These are phyloP conservation scores for Debaryomycetaceae sp. DNA, from an alignment of 1,139 yeast species.

Conservation along the genomic window DNA sequence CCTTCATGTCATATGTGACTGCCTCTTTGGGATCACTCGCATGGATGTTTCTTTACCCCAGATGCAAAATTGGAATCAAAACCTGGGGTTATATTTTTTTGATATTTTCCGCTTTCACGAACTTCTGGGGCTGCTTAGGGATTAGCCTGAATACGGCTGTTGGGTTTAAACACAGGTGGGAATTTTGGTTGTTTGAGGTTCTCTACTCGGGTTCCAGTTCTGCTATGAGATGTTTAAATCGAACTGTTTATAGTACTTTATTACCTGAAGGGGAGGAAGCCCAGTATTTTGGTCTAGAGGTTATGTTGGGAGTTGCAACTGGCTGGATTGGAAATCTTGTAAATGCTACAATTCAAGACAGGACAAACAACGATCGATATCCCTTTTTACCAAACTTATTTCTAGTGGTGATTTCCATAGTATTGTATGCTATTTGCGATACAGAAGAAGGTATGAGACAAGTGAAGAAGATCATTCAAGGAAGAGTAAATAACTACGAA, in stretches of 20 bases:
- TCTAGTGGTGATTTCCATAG: conserved; percentile 23
- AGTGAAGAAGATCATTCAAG: conserved; percentile 11
- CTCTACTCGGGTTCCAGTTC: conserved; percentile 34
- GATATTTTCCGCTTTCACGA: conserved; percentile 27
- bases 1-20: conserved; percentile 34
- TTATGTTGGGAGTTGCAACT: conserved; percentile 41
- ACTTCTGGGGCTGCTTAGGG: conserved; percentile 46
- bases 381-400: conserved; percentile 41
- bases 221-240: conserved; percentile 35
- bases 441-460: conserved; percentile 33
- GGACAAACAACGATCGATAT: conserved; percentile 34
- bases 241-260: conserved; percentile 37
- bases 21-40: conserved; percentile 34
- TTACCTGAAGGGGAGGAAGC: conserved; percentile 45
- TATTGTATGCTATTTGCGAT: conserved; percentile 26
- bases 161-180: conserved; percentile 44
- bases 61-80: conserved; percentile 22
- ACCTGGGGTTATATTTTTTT: conserved; percentile 36
- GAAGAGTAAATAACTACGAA: neutral
- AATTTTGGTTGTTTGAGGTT: conserved; percentile 43
- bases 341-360: conserved; percentile 41
- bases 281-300: conserved; percentile 43
- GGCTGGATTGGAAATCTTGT: conserved; percentile 45
- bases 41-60: conserved; percentile 39
- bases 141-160: conserved; percentile 22